Base-by-base conservation (phyloP, 352 stramenopile species). In the Phytophthora hybrid region DNA sequence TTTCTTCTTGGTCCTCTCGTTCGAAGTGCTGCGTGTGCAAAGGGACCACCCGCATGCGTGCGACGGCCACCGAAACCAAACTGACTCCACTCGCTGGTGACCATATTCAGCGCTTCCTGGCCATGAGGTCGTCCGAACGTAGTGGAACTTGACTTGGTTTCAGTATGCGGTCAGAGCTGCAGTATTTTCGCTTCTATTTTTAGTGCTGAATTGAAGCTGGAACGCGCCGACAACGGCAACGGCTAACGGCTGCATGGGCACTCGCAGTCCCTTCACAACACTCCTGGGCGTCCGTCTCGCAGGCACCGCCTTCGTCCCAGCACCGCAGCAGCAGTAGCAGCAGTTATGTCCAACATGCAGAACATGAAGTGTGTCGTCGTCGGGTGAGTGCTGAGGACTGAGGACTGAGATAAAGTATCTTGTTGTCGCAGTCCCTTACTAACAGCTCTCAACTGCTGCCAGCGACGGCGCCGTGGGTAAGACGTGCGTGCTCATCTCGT, bases 401-500 rank as follows among this genome's bases (percentile, higher is more conserved):
- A n/a, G 14, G 23, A 3, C n/a, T 1, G 23, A 3, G 23, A 26
- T 4, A 46, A 67, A 37, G 37, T 56, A 37, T 69, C 53, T 66
- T 57, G 26, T 51, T 44, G 37, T 44, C 8, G 37, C 11, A 18
- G 39, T 70, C 13, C 41, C n/a, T 54, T 39, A 54, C 5, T 67
- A 44, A 58, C 51, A 23, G 49, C 21, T 13, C 23, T 26, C 1
- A 16, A n/a, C n/a, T n/a, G n/a, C n/a, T 14, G 8, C 14, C 67
- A 97, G 96, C 19, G 97, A 99, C 78, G 97, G 96, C 61, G 95
- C 96, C 16, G 96, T 99, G 26, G 97, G 97, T 63, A 99, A 99
- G 80, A 99, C 97, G 53, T 99, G 95, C 66, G 92, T 99, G 57
- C 87, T 99, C 49, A 98, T 99, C 80, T 98, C 93, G 70, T 99